Percentiles rank a stretch among this genome's conserved stretches.
Conservation (phyloP, 805 yeast genomes). For the Wickerhamiella nectarea region DNA sequence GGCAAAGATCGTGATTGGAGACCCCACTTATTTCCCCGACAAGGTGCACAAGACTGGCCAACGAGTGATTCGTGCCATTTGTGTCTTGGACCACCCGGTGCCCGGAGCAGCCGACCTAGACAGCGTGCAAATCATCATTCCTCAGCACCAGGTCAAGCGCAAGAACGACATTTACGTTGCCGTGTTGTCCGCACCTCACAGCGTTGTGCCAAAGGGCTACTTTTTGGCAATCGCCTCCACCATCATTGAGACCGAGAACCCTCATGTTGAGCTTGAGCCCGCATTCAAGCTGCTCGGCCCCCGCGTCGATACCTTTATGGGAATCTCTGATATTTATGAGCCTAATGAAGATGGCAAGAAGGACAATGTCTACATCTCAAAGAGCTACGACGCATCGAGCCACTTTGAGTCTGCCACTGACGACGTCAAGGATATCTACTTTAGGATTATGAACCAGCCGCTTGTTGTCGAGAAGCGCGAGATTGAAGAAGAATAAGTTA, state of each 20-base stretch:
- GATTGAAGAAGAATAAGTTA: conserved; percentile 46
- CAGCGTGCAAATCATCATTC: conserved; percentile 86
- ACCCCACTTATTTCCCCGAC: conserved; percentile 93
- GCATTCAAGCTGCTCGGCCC: conserved; percentile 85
- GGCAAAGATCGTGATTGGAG: conserved; percentile 91
- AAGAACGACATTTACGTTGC: conserved; percentile 93
- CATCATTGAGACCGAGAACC: conserved; percentile 81
- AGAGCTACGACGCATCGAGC: conserved; percentile 84
- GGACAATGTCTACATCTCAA: conserved; percentile 70
- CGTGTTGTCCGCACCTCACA: conserved; percentile 74
- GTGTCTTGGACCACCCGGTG: conserved; percentile 80
- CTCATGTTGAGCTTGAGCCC: conserved; percentile 83
- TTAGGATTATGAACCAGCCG: conserved; percentile 84
- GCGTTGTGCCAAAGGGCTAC: conserved; percentile 79
- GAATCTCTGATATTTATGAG: conserved; percentile 80
- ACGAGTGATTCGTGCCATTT: conserved; percentile 70
- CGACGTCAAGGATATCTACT: conserved; percentile 87
- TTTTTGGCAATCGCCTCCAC: conserved; percentile 90
- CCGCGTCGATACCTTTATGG: conserved; percentile 73
- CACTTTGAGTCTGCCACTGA: conserved; percentile 95
- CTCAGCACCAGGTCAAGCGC: conserved; percentile 88
- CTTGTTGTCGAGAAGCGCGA: conserved; percentile 70
- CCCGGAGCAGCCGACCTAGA: conserved; percentile 71
- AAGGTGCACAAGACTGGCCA: conserved; percentile 59
- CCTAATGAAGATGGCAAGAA: conserved; percentile 72